Evolutionary conservation across 345 rosid genomes (phyloP), one percentile per base, ranked within the genome.

Genomic region (Cardamine occulta): DNA sequence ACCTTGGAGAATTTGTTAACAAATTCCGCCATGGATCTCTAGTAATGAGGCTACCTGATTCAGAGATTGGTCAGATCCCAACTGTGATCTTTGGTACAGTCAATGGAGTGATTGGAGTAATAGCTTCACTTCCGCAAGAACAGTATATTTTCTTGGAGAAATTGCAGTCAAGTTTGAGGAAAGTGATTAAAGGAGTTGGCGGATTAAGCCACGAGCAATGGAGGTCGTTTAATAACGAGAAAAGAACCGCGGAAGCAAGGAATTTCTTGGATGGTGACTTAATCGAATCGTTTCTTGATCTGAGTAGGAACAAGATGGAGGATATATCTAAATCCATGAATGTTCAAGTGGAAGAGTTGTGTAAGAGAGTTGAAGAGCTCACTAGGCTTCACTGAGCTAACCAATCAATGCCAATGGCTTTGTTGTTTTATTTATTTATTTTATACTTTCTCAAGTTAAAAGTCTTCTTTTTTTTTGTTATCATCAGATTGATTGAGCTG

Each of bases 201-300:
- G 99, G 99, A 15, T 81, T 95, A 81, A 93, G 88, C 84, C 98
- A 95, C 4, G 98, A 95, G 78, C 99, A 95, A 34, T 95, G 99
- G 97, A 85, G 98, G 57, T 95, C 96, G 14, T 95, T 93, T 85
- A 88, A 88, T 82, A 93, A 88, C 17, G 97, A 95, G 79, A 95
- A 95, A 84, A 89, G 84, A 87, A 93, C 94, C 0, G 88, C 73
- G 4, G 98, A 95, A 51, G 98, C 99, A 6, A 84, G 80, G 54
- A 92, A 89, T 70, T 95, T 95, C 84, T 79, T 95, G 73, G 98
- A 95, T 24, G 99, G 99, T 12, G 98, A 95, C 64, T 80, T 95
- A 7, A 93, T 95, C 0, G 96, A 95, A 68, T 91, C 97, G 1
- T 95, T 95, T 82, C 88, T 95, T 4, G 99, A 95, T 80, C 91